Base-by-base conservation (phyloP, 2,329 filamentous ascomycete genomes). In the Trichoderma guizhouense region DNA sequence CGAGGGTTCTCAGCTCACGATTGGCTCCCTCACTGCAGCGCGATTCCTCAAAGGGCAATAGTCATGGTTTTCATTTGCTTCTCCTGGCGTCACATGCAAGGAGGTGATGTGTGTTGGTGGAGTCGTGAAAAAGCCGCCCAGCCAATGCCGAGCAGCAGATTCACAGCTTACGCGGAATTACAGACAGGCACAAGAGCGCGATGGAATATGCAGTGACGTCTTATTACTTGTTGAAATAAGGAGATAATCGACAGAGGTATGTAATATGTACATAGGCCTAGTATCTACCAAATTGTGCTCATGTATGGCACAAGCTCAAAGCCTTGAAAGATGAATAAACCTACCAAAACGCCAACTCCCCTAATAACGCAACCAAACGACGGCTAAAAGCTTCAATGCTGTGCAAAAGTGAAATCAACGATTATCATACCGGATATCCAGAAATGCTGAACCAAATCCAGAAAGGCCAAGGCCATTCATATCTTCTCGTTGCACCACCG, bases 1-100 rank as follows among this genome's bases (percentile, higher is more conserved):
- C 39, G 62, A 64, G 62, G 60, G 14, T 43, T 21, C 12, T 43
- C 24, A 7, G 53, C 53, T 14, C 32, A 30, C 34, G 65, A 68
- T 68, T 68, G 65, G 65, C 53, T 15, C 32, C 11, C 14, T 18
- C 24, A 15, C n/a, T 14, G 24, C 24, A 4, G 47, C 64, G 64
- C 65, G 65, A 68, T 68, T 39, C 65, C 65, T 5, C 24, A 32
- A 47, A 18, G 9, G 39, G 65, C 26, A 58, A 18, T 8, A 24
- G 24, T 9, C 18, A 18, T 47, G 55, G 55, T 11, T 51, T 32
- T 60, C 18, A 58, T 68, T 68, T 47, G 24, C 24, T 58, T 21
- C 24, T 57, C 24, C 32, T 53, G 47, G 47, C 65, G n/a, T 69
- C 34, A 69, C 65, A 60, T 69, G 65, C 65, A 69, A 69, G 65